Conservation (phyloP, 2,329 filamentous ascomycete species). For the Sordariomycetes sp. region DNA sequence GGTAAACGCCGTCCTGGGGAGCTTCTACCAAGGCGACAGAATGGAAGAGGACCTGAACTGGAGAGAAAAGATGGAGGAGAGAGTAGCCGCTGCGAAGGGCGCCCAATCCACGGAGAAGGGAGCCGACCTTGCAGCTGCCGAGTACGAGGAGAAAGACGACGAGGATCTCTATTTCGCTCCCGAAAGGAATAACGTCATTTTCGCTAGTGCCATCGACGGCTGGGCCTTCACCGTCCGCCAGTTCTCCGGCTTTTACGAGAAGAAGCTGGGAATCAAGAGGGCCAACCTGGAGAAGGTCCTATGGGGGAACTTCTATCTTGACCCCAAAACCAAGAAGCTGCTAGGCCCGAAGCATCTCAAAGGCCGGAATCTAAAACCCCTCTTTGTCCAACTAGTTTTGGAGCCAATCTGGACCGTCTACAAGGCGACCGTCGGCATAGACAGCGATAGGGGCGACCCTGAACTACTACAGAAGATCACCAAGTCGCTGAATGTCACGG, state of each 20-base stretch:
- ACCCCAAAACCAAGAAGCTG: conserved; percentile 93
- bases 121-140: conserved; percentile 10
- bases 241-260: conserved; percentile 88
- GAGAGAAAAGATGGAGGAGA: conserved; percentile 86
- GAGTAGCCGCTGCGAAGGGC: conserved; percentile 61
- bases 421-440: conserved; percentile 74
- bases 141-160: conserved; percentile 84
- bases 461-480: conserved; percentile 85
- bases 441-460: conserved; percentile 74
- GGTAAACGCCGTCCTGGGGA: conserved; percentile 93
- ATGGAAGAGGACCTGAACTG: conserved; percentile 98
- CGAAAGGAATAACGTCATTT: conserved; percentile 98
- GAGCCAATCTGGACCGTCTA: conserved; percentile 97
- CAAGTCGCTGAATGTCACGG: conserved; percentile 74
- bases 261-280: conserved; percentile 91
- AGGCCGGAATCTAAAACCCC: conserved; percentile 80
- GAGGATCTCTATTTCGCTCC: conserved; percentile 97
- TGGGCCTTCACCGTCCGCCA: conserved; percentile 97
- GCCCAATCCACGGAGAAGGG: conserved; percentile 14
- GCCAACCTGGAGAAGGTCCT: conserved; percentile 82
- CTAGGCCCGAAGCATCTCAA: conserved; percentile 87
- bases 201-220: conserved; percentile 94
- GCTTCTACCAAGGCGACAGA: conserved; percentile 93
- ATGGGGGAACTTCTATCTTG: conserved; percentile 94
- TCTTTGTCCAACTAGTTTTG: conserved; percentile 94